Evolutionary conservation across 805 yeast species (phyloP).

Genomic region (Candida krabiensis): DNA sequence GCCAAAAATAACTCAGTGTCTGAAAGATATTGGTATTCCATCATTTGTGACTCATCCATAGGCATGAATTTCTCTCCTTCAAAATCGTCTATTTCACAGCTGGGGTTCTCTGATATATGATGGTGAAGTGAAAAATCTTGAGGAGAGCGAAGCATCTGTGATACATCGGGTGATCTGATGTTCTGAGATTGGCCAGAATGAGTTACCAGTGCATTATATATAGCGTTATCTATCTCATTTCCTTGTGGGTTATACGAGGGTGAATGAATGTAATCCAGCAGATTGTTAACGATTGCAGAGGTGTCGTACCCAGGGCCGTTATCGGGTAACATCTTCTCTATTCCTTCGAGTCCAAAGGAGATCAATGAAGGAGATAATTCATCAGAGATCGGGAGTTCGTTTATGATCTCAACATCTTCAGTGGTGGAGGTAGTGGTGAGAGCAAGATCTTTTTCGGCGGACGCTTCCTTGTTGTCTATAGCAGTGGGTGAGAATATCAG

Average conservation of each 20-base stretch:
- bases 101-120: background rate
- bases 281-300: background rate
- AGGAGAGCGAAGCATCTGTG: no score
- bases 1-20: slow-evolving; percentile 27
- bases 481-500: background rate
- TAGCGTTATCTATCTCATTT: slow-evolving; percentile 7
- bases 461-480: background rate
- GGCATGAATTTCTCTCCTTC: slow-evolving; percentile 25
- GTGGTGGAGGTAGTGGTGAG: background rate
- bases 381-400: background rate
- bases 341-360: background rate
- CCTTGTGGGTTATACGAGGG: slow-evolving; percentile 9
- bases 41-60: slow-evolving; percentile 37
- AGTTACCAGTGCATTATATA: slow-evolving; percentile 7
- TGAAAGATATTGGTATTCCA: slow-evolving; percentile 29
- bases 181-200: background rate
- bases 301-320: background rate
- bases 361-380: background rate
- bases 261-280: slow-evolving; percentile 10
- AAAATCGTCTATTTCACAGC: no score
- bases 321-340: background rate
- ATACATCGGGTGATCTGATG: no score
- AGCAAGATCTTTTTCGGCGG: background rate
- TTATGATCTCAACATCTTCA: background rate
- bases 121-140: background rate